phyloP scores from a whole-genome alignment of 2,329 filamentous ascomycete species.

The Cladosporium sphaerospermum region DNA sequence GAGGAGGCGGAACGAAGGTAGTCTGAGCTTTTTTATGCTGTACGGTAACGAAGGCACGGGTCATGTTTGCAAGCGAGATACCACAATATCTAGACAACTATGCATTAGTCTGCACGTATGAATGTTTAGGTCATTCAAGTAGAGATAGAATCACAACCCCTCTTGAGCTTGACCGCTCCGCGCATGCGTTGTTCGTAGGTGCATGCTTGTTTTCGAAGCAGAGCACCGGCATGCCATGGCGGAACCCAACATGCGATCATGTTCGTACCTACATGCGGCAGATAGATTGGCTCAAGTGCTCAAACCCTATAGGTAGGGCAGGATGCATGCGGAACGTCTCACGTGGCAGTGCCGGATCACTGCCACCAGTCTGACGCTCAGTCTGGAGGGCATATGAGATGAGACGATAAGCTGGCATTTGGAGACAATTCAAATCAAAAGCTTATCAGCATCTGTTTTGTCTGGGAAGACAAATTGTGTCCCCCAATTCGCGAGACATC shows the following conservation, averaged over 20 bases:
- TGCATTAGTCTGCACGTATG: not conserved
- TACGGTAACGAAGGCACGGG: not conserved
- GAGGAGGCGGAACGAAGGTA: conserved; percentile 21
- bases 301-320: not conserved
- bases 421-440: too few relatives aligned
- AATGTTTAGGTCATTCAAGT: not conserved
- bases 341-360: conserved; percentile 3
- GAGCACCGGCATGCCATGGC: too few relatives aligned
- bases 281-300: not conserved
- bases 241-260: too few relatives aligned
- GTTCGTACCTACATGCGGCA: not conserved
- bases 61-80: not conserved
- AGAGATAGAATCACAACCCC: too few relatives aligned
- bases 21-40: not conserved
- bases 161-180: too few relatives aligned
- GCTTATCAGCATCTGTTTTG: too few relatives aligned
- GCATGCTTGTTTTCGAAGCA: too few relatives aligned
- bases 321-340: not conserved
- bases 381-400: too few relatives aligned
- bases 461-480: too few relatives aligned
- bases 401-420: too few relatives aligned
- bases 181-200: too few relatives aligned
- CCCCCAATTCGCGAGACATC: too few relatives aligned
- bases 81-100: conserved; percentile 1
- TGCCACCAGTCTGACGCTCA: not conserved